phyloP scores from a whole-genome alignment of 2,329 filamentous ascomycete species.

The Aureobasidium sp. region DNA sequence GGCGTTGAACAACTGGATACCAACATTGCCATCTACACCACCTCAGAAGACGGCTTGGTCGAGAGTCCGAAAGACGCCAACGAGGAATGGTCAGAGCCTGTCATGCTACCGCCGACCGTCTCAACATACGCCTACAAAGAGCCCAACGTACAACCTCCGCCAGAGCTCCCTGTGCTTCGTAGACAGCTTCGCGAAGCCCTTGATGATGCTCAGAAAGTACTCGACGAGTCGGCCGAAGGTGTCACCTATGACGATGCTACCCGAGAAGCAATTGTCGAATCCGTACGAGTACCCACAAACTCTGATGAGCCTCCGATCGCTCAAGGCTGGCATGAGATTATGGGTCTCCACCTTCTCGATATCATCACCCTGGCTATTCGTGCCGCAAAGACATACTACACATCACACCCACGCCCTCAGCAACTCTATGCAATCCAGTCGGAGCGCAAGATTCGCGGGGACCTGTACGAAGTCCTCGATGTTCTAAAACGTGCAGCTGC shows the following conservation, averaged over 20 bases:
- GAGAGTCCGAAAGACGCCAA: slow-evolving; percentile 27
- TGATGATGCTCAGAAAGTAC: slow-evolving; percentile 57
- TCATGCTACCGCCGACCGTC: slow-evolving; percentile 91
- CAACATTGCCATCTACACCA: not conserved
- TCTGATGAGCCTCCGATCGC: slow-evolving; percentile 22
- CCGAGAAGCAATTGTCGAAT: slow-evolving; percentile 6
- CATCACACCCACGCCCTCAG: slow-evolving; percentile 78
- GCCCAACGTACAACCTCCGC: slow-evolving; percentile 73
- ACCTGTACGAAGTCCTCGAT: slow-evolving; percentile 80
- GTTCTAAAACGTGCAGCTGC: slow-evolving; percentile 86
- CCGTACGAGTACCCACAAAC: slow-evolving; percentile 27
- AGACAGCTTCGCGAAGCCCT: slow-evolving; percentile 59
- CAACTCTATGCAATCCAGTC: slow-evolving; percentile 79
- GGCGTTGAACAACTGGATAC: slow-evolving; percentile 18
- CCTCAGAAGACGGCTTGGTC: slow-evolving; percentile 2
- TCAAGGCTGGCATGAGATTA: slow-evolving; percentile 73
- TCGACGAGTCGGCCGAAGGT: slow-evolving; percentile 42
- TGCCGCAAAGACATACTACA: slow-evolving; percentile 94
- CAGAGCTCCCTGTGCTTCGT: slow-evolving; percentile 72
- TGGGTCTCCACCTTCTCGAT: slow-evolving; percentile 87
- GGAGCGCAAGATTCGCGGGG: slow-evolving; percentile 75
- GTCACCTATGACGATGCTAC: not conserved
- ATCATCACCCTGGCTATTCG: slow-evolving; percentile 91
- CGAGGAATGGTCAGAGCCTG: slow-evolving; percentile 54
- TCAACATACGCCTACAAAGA: slow-evolving; percentile 89